A percentile compares a stretch with the other conserved stretches of the same genome.
Conservation (phyloP, 2,329 filamentous ascomycete species). For the Hymenoscyphus linearis region DNA sequence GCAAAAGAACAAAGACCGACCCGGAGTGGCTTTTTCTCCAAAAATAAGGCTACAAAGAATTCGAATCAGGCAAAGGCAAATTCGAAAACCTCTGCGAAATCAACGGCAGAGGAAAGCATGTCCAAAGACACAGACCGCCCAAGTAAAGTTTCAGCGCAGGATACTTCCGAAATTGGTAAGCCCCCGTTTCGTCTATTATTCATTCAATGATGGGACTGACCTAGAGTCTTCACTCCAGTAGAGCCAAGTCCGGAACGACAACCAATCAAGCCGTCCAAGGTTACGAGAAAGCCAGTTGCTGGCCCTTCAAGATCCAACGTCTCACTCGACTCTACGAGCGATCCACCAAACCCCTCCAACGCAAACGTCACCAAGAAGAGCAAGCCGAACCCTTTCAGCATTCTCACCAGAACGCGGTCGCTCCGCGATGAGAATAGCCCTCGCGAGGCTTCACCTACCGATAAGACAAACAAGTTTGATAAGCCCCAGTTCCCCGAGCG, state of each 20-base stretch:
- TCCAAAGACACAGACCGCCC: slow-evolving; percentile 31
- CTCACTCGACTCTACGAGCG: slow-evolving; percentile 22
- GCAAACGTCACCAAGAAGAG: slow-evolving; percentile 22
- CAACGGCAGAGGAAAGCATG: slow-evolving; percentile 32
- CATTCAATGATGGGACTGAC: slow-evolving; percentile 18
- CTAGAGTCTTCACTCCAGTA: slow-evolving; percentile 8
- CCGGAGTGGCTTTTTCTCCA: slow-evolving; percentile 39
- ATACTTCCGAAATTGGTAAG: slow-evolving; percentile 30
- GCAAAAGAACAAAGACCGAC: slow-evolving; percentile 23
- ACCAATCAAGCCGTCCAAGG: slow-evolving; percentile 11
- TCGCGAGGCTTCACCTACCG: slow-evolving; percentile 20
- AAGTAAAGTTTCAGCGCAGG: slow-evolving; percentile 29
- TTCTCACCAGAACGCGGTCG: slow-evolving; percentile 38
- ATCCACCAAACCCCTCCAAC: slow-evolving; percentile 15
- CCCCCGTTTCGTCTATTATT: slow-evolving; percentile 18
- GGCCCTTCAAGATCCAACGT: slow-evolving; percentile 26
- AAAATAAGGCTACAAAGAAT: slow-evolving; percentile 42
- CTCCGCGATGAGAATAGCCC: slow-evolving; percentile 37
- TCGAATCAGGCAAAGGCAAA: slow-evolving; percentile 31
- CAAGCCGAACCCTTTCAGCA: slow-evolving; percentile 32
- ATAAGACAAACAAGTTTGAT: slow-evolving; percentile 4
- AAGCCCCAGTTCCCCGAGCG: slow-evolving; percentile 31
- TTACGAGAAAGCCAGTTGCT: slow-evolving; percentile 26
- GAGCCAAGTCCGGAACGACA: slow-evolving; percentile 19
- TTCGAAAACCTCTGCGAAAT: slow-evolving; percentile 29